Evolutionary conservation across 2,329 filamentous ascomycete genomes (phyloP).

Genomic region (Cadophora luteo-olivacea): DNA sequence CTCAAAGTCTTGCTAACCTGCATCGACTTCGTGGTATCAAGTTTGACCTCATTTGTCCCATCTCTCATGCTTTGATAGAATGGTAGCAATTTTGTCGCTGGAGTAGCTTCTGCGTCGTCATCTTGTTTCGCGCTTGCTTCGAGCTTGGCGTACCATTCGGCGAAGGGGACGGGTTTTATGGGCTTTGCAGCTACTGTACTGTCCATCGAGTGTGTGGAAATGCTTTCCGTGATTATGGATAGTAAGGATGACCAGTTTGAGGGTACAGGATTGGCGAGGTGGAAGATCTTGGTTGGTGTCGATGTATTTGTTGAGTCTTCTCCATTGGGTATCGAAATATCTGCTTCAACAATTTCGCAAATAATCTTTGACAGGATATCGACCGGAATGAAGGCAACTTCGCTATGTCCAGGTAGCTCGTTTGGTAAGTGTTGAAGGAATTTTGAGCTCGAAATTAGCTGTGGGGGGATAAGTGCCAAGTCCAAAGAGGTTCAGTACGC

Average conservation of each 20-base stretch:
- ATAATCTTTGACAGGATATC: slow-evolving; percentile 13
- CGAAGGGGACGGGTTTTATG: neutral
- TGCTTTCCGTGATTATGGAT: neutral
- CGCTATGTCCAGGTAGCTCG: neutral
- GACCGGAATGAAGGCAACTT: slow-evolving; percentile 18
- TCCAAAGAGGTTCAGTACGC: neutral
- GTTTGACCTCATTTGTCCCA: neutral
- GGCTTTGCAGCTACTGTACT: neutral
- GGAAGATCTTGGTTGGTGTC: neutral
- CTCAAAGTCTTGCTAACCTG: slow-evolving; percentile 5
- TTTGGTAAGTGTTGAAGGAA: neutral
- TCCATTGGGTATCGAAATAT: neutral
- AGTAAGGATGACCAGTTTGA: neutral
- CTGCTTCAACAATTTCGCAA: neutral
- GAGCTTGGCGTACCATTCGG: neutral
- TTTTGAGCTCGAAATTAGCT: neutral
- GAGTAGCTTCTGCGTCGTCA: neutral
- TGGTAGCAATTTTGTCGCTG: slow-evolving; percentile 7
- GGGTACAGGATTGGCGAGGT: slow-evolving; percentile 4
- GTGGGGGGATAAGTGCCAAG: too few species aligned
- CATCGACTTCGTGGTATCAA: neutral
- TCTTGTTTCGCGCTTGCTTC: slow-evolving; percentile 1
- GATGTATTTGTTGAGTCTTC: neutral
- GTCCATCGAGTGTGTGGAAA: neutral
- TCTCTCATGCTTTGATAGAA: slow-evolving; percentile 8